Evolutionary conservation across 495 filamentous ascomycete species (phyloP), one percentile per base, ranked within the genome.

Genomic region (Tetracladium marchalianum): DNA sequence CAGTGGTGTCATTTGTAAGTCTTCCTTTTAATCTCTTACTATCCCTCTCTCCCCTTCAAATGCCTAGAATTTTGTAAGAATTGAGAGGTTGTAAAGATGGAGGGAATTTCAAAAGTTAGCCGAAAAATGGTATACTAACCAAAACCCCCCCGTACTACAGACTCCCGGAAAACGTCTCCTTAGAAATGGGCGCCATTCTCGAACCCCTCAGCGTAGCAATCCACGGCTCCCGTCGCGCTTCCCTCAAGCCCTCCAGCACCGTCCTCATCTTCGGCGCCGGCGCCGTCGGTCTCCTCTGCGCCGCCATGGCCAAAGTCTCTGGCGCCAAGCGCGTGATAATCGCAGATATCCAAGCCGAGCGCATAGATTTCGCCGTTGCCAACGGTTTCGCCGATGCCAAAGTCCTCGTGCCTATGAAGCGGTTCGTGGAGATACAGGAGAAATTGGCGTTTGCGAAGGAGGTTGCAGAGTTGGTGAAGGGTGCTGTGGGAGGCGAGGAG

Each of bases 261-360:
- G 79, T 85, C 0, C 64, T 95, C 27, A 73, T 95, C 0, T 80
- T 95, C 41, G 87, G 87, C 12, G 85, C 87, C 9, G 87, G 87
- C 4, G 78, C 86, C 3, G 82, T 95, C 3, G 87, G 87, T 0
- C 65, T 92, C 6, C 68, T 93, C 0, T 80, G 83, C 19, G 85
- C 86, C 0, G 81, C 84, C 0, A 71, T 79, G 12, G 69, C 71
- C 32, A 81, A 80, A 59, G 67, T 77, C 31, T 75, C 73, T 39
- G 71, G 77, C 0, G 68, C 75, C 0, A 73, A 61, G 45, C 68
- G 55, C 1, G 73, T 94, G 35, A 62, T 88, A 5, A 81, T 92
- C 36, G 87, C 85, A 8, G 87, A 94, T 61, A 90, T 90, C 50
- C 81, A 90, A 53, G 69, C 66, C 17, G 76, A 84, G 3, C 66